phyloP scores from a whole-genome alignment of 257 asterid genomes.

The Solanum sitiens region DNA sequence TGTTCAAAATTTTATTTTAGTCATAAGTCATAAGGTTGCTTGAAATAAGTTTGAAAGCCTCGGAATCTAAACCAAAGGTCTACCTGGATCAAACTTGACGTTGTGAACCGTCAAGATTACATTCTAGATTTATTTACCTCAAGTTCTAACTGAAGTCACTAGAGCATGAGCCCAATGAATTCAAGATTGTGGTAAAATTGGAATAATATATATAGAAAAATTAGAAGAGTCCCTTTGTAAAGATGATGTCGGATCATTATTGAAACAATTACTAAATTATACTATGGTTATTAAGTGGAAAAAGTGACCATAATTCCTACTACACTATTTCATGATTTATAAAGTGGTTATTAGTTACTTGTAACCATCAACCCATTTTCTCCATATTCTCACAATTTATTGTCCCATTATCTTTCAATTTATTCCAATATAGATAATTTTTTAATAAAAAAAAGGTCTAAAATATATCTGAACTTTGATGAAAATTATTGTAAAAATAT shows the following conservation, averaged over 20 bases:
- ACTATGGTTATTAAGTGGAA: background rate
- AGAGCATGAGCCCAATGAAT: background rate
- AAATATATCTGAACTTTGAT: no score
- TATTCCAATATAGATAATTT: background rate
- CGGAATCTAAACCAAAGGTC: background rate
- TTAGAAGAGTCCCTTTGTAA: background rate
- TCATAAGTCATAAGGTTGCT: background rate
- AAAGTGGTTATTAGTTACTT: background rate
- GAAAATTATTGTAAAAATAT: no score
- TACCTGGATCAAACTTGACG: no score
- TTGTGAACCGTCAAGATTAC: no score
- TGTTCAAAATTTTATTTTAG: no score
- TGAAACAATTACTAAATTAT: background rate
- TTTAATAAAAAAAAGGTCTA: no score
- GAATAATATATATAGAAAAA: background rate
- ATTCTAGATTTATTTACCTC: no score
- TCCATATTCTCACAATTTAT: background rate
- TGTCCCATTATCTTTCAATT: background rate
- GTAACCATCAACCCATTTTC: background rate
- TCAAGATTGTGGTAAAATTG: no score
- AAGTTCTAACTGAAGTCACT: no score
- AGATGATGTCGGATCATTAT: background rate
- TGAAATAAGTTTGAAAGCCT: background rate
- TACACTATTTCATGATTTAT: background rate
- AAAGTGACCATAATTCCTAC: background rate